Evolutionary conservation across 805 yeast species (phyloP).

Genomic region (Cyberlindnera mycetangii): DNA sequence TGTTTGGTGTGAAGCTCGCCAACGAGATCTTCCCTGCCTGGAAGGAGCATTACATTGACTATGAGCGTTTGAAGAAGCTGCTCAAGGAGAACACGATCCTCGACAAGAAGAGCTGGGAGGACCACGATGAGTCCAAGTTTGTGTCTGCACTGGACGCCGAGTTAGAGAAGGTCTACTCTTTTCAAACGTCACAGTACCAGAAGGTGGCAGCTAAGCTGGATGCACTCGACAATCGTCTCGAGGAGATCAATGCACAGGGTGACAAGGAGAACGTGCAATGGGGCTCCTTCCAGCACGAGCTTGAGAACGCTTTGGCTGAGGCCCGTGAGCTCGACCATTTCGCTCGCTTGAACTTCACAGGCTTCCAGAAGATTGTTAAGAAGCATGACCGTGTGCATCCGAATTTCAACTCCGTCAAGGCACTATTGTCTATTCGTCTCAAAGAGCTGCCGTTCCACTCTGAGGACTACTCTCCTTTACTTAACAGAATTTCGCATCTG

Average conservation of each 20-base stretch:
- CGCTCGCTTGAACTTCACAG: conserved; percentile 90
- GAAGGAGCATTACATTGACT: conserved; percentile 70
- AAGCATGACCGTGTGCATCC: conserved; percentile 93
- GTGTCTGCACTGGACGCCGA: conserved; percentile 66
- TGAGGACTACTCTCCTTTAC: conserved; percentile 90
- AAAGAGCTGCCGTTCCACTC: conserved; percentile 87
- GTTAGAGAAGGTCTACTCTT: conserved; percentile 72
- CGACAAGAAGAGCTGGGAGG: conserved; percentile 47
- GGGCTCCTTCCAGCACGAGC: conserved; percentile 54
- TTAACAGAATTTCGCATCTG: conserved; percentile 76
- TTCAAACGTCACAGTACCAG: conserved; percentile 65
- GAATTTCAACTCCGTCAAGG: conserved; percentile 77
- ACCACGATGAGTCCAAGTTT: conserved; percentile 67
- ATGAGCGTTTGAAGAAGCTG: conserved; percentile 60
- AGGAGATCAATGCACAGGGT: conserved; percentile 33
- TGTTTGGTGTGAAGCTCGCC: conserved; percentile 81
- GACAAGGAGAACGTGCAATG: conserved; percentile 48
- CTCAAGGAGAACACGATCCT: conserved; percentile 62
- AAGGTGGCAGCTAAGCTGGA: conserved; percentile 63
- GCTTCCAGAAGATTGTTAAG: conserved; percentile 90
- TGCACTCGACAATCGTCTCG: conserved; percentile 57
- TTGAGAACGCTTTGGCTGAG: conserved; percentile 70
- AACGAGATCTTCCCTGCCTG: conserved; percentile 86
- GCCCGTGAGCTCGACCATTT: conserved; percentile 89
- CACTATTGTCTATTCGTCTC: conserved; percentile 83